Base-by-base conservation (phyloP, 495 filamentous ascomycete species). In the Aspergillus asperescens region DNA sequence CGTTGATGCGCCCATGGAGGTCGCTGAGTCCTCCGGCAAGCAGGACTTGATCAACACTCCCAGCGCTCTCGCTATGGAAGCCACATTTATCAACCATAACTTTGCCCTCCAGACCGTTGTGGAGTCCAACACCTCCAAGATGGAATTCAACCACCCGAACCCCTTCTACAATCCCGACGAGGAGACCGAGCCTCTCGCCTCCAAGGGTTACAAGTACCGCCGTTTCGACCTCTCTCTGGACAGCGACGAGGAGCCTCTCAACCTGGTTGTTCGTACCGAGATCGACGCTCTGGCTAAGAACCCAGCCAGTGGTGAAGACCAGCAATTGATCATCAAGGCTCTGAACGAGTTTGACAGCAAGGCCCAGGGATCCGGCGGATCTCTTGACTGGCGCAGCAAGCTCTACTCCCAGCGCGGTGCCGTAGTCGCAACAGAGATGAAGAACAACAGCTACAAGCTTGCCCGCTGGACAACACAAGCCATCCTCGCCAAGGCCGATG, bases 51-150 rank as follows among this genome's bases (percentile, higher is more conserved):
- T 98, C 71, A 98, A 98, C 78, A 88, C 87, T 53, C 93, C 93
- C 12, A 73, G 76, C 39, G 89, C 93, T 23, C 81, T 98, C 18
- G 90, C 92, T 56, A 84, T 96, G 68, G 93, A 98, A 70, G 93
- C 93, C 22, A 98, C 93, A 23, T 92, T 95, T 76, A 98, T 98
- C 84, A 98, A 97, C 80, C 91, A 97, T 80, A 95, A 96, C 76
- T 97, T 98, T 64, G 86, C 89, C 31, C 85, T 93, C 69, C 93
- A 97, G 78, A 88, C 89, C 44, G 89, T 97, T 52, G 69, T 82
- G 56, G 93, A 98, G 75, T 85, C 76, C 55, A 79, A 88, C 49
- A 77, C 75, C 45, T 69, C 79, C 62, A 95, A 92, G 76, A 77
- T 89, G 57, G 78, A 88, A 52, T 89, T 96, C 79, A 60, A 80